phyloP scores from a whole-genome alignment of 257 asterid genomes.

The Nicotiana attenuata region DNA sequence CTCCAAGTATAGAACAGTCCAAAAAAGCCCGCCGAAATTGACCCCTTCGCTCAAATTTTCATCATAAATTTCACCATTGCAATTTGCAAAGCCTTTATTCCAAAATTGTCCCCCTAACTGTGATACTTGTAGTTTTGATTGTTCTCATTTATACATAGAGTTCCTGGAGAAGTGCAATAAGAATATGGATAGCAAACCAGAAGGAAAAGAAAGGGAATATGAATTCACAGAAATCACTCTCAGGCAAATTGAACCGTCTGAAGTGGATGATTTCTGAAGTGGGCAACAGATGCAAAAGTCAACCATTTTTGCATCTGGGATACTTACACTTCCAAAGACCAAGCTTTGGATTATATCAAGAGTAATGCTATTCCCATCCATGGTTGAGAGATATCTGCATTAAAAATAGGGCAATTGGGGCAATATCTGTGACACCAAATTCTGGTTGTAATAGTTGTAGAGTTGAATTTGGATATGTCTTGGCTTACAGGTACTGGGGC shows the following conservation, averaged over 20 bases:
- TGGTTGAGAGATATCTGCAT: conserved; percentile 37
- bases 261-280: conserved; percentile 39
- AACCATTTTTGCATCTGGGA: conserved; percentile 44
- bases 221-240: conserved; percentile 14
- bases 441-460: conserved; percentile 28
- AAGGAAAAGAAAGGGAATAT: background rate
- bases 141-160: background rate
- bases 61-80: no score
- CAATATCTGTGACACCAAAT: conserved; percentile 46
- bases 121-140: no score
- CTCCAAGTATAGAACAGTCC: background rate
- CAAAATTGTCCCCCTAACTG: no score
- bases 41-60: background rate
- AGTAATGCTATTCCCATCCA: conserved; percentile 33
- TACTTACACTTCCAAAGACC: conserved; percentile 35
- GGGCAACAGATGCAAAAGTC: conserved; percentile 54
- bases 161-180: background rate
- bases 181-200: conserved; percentile 13
- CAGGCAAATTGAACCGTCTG: conserved; percentile 27
- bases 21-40: background rate
- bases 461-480: conserved; percentile 44
- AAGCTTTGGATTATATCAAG: conserved; percentile 21
- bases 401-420: conserved; percentile 33
- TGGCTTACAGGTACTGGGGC: conserved; percentile 48
- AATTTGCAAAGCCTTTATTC: no score